Evolutionary conservation across 192 early-diverging fungal species (phyloP).

Genomic region (Coemansia sp.): DNA sequence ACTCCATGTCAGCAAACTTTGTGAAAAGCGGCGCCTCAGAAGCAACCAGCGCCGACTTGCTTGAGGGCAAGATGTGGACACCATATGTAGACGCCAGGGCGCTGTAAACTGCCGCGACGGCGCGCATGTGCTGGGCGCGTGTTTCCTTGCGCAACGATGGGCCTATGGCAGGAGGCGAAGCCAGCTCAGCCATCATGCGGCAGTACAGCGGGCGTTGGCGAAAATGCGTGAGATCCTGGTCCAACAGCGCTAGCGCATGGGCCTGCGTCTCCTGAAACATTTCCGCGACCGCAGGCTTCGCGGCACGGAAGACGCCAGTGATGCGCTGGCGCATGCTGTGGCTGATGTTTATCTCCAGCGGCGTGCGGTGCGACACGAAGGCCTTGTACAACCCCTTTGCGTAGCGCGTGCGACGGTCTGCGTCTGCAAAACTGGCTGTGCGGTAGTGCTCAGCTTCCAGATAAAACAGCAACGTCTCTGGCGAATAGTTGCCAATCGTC

Average conservation of each 20-base stretch:
- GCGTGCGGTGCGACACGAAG: slow-evolving; percentile 43
- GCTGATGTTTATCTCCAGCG: slow-evolving; percentile 54
- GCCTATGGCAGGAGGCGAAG: slow-evolving; percentile 5
- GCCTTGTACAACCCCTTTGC: slow-evolving; percentile 52
- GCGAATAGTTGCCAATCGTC: slow-evolving; percentile 27
- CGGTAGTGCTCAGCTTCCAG: slow-evolving; percentile 50
- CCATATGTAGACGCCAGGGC: slow-evolving; percentile 33
- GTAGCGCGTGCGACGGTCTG: slow-evolving; percentile 41
- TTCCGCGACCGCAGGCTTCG: slow-evolving; percentile 10
- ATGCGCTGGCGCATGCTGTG: slow-evolving; percentile 37
- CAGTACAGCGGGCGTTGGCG: slow-evolving; percentile 46
- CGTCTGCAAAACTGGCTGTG: slow-evolving; percentile 21
- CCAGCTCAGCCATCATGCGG: slow-evolving; percentile 47
- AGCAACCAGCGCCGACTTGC: slow-evolving; percentile 35
- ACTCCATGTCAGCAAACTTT: slow-evolving; percentile 53
- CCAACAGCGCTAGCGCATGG: slow-evolving; percentile 36
- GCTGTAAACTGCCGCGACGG: slow-evolving; percentile 36
- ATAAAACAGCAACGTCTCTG: slow-evolving; percentile 47
- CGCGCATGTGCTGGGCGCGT: slow-evolving; percentile 19
- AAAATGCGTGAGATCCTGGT: slow-evolving; percentile 41
- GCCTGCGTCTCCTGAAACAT: slow-evolving; percentile 46
- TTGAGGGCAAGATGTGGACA: slow-evolving; percentile 17
- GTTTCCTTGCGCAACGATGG: slow-evolving; percentile 20
- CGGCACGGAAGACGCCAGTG: slow-evolving; percentile 19
- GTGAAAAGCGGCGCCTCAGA: slow-evolving; percentile 37